Conservation (phyloP, 495 filamentous ascomycete genomes). For the Penicillium coffeae region DNA sequence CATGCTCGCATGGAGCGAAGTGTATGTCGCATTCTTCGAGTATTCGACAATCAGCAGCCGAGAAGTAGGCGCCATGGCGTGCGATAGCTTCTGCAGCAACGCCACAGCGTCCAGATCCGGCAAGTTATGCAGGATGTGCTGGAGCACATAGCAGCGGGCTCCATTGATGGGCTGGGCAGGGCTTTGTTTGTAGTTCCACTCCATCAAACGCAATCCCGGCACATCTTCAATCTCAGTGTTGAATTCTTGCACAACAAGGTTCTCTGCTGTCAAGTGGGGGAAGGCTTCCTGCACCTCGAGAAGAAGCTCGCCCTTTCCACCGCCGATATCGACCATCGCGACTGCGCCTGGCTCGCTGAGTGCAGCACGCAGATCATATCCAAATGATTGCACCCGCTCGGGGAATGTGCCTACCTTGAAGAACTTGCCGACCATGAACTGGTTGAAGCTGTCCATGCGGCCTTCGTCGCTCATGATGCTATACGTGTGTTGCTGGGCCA, state of each 20-base stretch:
- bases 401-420: conserved; percentile 28
- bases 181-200: conserved; percentile 35
- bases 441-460: conserved; percentile 40
- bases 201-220: conserved; percentile 25
- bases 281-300: conserved; percentile 37
- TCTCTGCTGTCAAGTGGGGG: conserved; percentile 33
- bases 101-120: conserved; percentile 35
- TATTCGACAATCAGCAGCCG: conserved; percentile 44
- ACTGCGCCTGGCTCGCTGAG: conserved; percentile 22
- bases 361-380: conserved; percentile 30
- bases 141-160: conserved; percentile 41
- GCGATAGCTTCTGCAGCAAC: conserved; percentile 36
- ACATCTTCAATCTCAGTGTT: conserved; percentile 27
- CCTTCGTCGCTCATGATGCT: conserved; percentile 35
- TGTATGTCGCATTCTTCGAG: conserved; percentile 31
- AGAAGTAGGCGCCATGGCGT: conserved; percentile 44
- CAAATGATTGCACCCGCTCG: conserved; percentile 20
- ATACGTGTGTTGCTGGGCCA: conserved; percentile 33
- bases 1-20: conserved; percentile 35
- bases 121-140: conserved; percentile 44
- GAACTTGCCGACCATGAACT: conserved; percentile 42
- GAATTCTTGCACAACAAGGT: conserved; percentile 48
- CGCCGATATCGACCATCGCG: conserved; percentile 53
- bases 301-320: conserved; percentile 50
- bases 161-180: conserved; percentile 32